Percentiles rank a stretch among this genome's conserved stretches.
Evolutionary conservation across 2,329 filamentous ascomycete genomes (phyloP).

Genomic region (Beauveria australis): DNA sequence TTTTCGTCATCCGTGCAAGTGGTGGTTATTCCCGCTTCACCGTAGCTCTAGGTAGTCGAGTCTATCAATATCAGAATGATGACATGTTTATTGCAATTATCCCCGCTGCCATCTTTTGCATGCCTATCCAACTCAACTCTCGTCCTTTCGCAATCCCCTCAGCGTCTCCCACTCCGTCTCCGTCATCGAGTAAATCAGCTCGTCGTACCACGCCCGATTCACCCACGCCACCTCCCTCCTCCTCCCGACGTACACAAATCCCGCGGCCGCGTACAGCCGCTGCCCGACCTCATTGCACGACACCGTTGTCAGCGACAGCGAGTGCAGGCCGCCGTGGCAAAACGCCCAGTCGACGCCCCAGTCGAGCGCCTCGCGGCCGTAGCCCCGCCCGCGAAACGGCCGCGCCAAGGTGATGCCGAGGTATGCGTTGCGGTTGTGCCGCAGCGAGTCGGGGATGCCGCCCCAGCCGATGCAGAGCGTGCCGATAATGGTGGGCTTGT

Average conservation of each 20-base stretch:
- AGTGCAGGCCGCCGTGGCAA: conserved; percentile 7
- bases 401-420: conserved; percentile 8
- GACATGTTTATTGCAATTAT: no score
- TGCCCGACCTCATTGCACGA: conserved; percentile 6
- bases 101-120: background rate
- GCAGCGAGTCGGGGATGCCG: conserved; percentile 7
- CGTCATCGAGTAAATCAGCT: conserved; percentile 10
- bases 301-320: conserved; percentile 4
- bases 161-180: conserved; percentile 10
- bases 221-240: conserved; percentile 8
- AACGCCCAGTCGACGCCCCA: conserved; percentile 13
- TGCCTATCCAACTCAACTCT: background rate
- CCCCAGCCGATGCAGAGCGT: conserved; percentile 11
- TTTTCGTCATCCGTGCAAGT: no score
- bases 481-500: conserved; percentile 15
- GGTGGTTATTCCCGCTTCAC: no score
- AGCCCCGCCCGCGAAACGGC: conserved; percentile 3
- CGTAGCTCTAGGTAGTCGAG: no score
- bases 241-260: background rate
- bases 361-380: conserved; percentile 11
- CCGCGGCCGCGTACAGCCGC: conserved; percentile 2
- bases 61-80: no score
- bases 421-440: conserved; percentile 11
- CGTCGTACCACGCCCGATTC: conserved; percentile 8
- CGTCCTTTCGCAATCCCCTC: background rate